Evolutionary conservation across 176 grass and related monocot species (phyloP), one percentile per base, ranked within the genome.

Genomic region (Calamus simplicifolius): DNA sequence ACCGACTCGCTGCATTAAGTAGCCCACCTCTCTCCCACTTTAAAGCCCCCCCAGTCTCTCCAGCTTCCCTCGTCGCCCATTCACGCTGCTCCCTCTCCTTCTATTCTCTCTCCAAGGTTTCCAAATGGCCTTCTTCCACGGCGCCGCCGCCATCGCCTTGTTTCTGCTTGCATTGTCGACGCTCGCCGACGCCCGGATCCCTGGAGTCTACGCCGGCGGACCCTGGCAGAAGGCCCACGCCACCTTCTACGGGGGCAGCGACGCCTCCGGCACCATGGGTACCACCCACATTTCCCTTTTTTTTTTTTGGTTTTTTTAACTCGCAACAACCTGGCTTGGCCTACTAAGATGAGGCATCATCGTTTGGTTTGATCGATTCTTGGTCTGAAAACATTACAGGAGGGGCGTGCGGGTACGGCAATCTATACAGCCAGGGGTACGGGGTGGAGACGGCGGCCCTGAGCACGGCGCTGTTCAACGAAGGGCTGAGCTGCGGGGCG

Each of bases 381-480:
- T 52, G 5, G n/a, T 12, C n/a, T 4, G 4, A 18, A 52, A 18
- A 18, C 5, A 10, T 43, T 13, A 43, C 3, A 69, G 75, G 76
- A 58, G 77, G 77, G 3, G 77, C 77, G 5, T 79, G 77, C 21
- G 77, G 77, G 48, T 79, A 79, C 4, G 77, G 77, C 3, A 79
- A 79, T 59, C 48, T 79, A 26, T 79, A 79, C 77, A 79, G 77
- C 48, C 60, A 79, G 43, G 77, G 77, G 16, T 79, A 79, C 27
- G 77, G 77, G 25, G 77, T 73, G 4, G 16, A 79, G 54, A 79
- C 68, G 38, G 77, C 77, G 3, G 77, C 77, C 17, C 68, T 79
- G 4, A 79, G 77, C 77, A 79, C 77, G 13, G 77, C 77, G 16
- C 25, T 79, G 18, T 79, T 79, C 77, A 73, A 80, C 29, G 56